Evolutionary conservation across 164 flowering plant genomes (phyloP).

Genomic region (Aristolochia californica): DNA sequence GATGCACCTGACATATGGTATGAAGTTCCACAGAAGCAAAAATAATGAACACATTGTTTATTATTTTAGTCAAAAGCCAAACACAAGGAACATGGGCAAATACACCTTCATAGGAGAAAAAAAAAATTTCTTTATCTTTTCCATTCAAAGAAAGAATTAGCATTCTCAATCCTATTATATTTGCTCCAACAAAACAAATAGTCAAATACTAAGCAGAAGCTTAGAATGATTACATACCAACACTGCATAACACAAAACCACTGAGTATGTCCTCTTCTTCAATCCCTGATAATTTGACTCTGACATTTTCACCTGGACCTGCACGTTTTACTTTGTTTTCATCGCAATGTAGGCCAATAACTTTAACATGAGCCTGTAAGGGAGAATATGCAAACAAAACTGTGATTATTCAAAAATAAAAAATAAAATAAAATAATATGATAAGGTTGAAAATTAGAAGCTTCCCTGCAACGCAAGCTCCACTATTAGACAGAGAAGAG

Average conservation of each 20-base stretch:
- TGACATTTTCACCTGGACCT: slow-evolving; percentile 89
- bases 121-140: too few species aligned
- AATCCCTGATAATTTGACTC: slow-evolving; percentile 70
- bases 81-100: background rate
- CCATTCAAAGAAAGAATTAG: too few species aligned
- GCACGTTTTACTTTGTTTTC: slow-evolving; percentile 65
- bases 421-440: too few species aligned
- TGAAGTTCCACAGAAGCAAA: too few species aligned
- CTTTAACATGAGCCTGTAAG: slow-evolving; percentile 74
- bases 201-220: too few species aligned
- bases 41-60: too few species aligned
- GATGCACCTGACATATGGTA: too few species aligned
- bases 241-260: slow-evolving; percentile 76
- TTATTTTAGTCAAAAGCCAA: too few species aligned
- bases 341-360: slow-evolving; percentile 58
- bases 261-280: slow-evolving; percentile 86
- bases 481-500: too few species aligned
- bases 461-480: background rate
- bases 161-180: too few species aligned
- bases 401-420: background rate
- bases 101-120: background rate
- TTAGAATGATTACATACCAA: slow-evolving; percentile 41
- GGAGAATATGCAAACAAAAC: background rate
- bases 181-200: background rate
- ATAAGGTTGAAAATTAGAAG: background rate